A percentile compares a stretch with the other conserved stretches of the same genome.
Conservation (phyloP, 257 asterid species). For the Solanum pennellii region DNA sequence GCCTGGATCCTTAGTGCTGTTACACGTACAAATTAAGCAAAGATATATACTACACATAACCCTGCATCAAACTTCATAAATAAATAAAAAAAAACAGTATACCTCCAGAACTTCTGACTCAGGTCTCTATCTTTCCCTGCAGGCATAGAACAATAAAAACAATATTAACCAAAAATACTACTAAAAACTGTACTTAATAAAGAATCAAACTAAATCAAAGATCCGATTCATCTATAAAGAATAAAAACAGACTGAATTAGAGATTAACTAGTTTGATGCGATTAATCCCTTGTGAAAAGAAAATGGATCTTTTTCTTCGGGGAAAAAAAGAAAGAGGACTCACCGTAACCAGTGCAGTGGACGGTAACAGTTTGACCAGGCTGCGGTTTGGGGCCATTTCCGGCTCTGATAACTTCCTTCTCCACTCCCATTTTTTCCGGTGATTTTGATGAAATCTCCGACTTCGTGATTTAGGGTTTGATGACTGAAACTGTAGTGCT, state of each 20-base stretch:
- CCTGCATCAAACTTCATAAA: not conserved
- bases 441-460: not conserved
- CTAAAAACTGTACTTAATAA: not conserved
- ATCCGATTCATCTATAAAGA: not conserved
- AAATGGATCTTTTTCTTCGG: not conserved
- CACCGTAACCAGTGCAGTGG: conserved; percentile 95
- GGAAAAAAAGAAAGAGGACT: not conserved
- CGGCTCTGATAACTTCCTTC: conserved; percentile 58
- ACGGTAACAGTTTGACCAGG: conserved; percentile 84
- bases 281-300: not conserved
- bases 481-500: not conserved
- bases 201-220: not conserved
- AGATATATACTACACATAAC: not conserved
- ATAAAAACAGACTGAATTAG: not conserved
- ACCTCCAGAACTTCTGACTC: conserved; percentile 80
- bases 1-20: conserved; percentile 94
- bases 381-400: conserved; percentile 71
- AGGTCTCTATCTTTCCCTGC: conserved; percentile 74
- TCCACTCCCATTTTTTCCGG: conserved; percentile 68
- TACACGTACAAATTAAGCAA: not conserved
- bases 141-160: not conserved
- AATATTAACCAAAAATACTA: not conserved
- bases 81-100: not conserved
- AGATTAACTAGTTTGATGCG: not conserved
- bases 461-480: not conserved